Conservation (phyloP, 345 rosid species). For the Gossypium ekmanianum region DNA sequence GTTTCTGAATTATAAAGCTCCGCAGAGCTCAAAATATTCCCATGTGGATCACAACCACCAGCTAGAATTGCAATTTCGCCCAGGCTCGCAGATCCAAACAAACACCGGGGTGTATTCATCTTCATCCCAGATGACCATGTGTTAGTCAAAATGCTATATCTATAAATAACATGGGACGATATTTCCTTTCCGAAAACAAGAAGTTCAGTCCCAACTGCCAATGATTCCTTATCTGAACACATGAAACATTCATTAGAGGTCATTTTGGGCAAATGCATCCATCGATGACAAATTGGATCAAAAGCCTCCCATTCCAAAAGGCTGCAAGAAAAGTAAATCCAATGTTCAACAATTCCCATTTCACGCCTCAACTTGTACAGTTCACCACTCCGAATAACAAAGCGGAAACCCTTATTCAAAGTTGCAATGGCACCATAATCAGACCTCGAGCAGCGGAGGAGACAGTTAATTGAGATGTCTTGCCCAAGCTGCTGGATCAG, state of each 20-base stretch:
- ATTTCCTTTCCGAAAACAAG: conserved; percentile 67
- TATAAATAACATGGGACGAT: conserved; percentile 37
- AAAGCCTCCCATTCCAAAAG: conserved; percentile 75
- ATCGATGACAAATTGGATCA: conserved; percentile 54
- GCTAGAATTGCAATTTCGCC: conserved; percentile 74
- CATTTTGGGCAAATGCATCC: conserved; percentile 76
- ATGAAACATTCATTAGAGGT: conserved; percentile 48
- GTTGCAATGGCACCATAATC: conserved; percentile 48
- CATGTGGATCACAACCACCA: conserved; percentile 67
- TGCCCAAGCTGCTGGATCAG: conserved; percentile 59
- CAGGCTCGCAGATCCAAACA: conserved; percentile 70
- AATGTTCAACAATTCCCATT: conserved; percentile 55
- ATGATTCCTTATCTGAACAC: conserved; percentile 62
- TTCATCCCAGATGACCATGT: conserved; percentile 47
- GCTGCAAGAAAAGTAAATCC: conserved; percentile 79
- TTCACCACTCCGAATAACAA: conserved; percentile 46
- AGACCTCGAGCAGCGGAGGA: conserved; percentile 59
- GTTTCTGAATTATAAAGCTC: conserved; percentile 72
- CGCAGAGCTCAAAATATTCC: conserved; percentile 48
- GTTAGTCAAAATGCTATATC: conserved; percentile 49
- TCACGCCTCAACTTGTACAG: conserved; percentile 47
- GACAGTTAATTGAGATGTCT: conserved; percentile 59
- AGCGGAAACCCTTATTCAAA: conserved; percentile 37
- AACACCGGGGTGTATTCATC: conserved; percentile 65
- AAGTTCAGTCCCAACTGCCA: conserved; percentile 62